Conservation (phyloP, 2,329 filamentous ascomycete species). For the Aspergillus sp. region DNA sequence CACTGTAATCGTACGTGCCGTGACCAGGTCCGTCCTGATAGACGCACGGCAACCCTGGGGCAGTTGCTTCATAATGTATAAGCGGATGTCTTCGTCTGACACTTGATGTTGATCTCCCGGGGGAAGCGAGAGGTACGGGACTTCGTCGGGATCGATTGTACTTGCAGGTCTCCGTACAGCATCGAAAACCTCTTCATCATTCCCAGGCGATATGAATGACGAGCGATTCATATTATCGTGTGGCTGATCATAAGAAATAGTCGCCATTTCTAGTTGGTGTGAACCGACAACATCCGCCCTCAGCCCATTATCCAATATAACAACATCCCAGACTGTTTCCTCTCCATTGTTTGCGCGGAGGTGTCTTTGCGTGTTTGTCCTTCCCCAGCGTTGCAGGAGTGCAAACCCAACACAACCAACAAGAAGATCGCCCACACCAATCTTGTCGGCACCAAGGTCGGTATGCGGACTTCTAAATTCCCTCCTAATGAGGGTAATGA, state of each 20-base stretch:
- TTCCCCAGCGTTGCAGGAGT: constrained; percentile 50
- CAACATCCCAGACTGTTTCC: constrained; percentile 51
- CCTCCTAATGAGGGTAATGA: constrained; percentile 49
- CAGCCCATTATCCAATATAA: constrained; percentile 50
- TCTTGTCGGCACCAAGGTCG: constrained; percentile 36
- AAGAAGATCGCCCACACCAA: constrained; percentile 48
- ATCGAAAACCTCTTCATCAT: constrained; percentile 41
- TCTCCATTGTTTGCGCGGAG: constrained; percentile 45
- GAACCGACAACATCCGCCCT: constrained; percentile 51
- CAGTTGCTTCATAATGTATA: constrained; percentile 51
- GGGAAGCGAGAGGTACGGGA: constrained; percentile 34
- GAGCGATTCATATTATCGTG: constrained; percentile 53
- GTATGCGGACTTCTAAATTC: constrained; percentile 45
- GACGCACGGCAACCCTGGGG: constrained; percentile 46
- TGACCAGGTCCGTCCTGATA: constrained; percentile 46
- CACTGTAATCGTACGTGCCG: constrained; percentile 50
- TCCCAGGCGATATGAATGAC: constrained; percentile 49
- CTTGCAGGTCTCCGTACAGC: constrained; percentile 40
- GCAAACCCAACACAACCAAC: constrained; percentile 49
- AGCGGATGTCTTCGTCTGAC: constrained; percentile 49
- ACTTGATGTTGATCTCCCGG: constrained; percentile 41
- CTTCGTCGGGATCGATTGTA: constrained; percentile 25
- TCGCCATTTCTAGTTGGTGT: constrained; percentile 35
- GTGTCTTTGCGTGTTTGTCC: constrained; percentile 46
- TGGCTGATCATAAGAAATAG: constrained; percentile 47